phyloP scores from a whole-genome alignment of 1,284 basidiomycete species.

The Malassezia nana region DNA sequence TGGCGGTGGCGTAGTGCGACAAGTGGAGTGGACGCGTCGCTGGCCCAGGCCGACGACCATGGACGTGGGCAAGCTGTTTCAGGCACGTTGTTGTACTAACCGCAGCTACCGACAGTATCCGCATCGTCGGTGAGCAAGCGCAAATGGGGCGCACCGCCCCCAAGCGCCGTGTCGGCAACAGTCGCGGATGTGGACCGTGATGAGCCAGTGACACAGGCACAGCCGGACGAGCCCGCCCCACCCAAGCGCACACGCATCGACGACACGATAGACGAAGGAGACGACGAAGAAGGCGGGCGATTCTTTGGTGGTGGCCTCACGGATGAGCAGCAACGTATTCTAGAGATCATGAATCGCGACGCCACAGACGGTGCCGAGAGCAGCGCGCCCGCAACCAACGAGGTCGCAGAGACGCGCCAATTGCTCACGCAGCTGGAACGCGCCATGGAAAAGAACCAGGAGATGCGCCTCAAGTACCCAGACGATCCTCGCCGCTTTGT shows the following conservation, averaged over 20 bases:
- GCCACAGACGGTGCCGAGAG: constrained; percentile 9
- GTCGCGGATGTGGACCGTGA: constrained; percentile 10
- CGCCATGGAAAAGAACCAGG: constrained; percentile 81
- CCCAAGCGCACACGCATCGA: constrained; percentile 20
- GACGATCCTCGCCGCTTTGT: constrained; percentile 65
- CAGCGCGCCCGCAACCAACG: neutral
- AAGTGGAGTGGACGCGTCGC: neutral
- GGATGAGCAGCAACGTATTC: constrained; percentile 35
- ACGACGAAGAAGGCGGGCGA: constrained; percentile 42
- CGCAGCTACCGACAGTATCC: constrained; percentile 34
- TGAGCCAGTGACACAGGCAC: neutral
- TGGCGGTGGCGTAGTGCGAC: neutral
- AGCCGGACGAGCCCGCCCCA: neutral
- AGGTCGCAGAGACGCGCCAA: constrained; percentile 58
- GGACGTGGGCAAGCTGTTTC: constrained; percentile 46
- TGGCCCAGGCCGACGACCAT: constrained; percentile 16
- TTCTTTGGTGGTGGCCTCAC: constrained; percentile 46
- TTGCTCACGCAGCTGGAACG: constrained; percentile 73
- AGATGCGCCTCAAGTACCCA: constrained; percentile 61
- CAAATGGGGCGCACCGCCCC: constrained; percentile 30
- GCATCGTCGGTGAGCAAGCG: constrained; percentile 39
- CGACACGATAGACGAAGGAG: constrained; percentile 11
- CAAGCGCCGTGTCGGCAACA: constrained; percentile 15
- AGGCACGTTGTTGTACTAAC: constrained; percentile 17
- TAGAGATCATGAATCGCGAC: constrained; percentile 38